Conservation (phyloP, 2,329 filamentous ascomycete genomes). For the Westerdykella sp. region DNA sequence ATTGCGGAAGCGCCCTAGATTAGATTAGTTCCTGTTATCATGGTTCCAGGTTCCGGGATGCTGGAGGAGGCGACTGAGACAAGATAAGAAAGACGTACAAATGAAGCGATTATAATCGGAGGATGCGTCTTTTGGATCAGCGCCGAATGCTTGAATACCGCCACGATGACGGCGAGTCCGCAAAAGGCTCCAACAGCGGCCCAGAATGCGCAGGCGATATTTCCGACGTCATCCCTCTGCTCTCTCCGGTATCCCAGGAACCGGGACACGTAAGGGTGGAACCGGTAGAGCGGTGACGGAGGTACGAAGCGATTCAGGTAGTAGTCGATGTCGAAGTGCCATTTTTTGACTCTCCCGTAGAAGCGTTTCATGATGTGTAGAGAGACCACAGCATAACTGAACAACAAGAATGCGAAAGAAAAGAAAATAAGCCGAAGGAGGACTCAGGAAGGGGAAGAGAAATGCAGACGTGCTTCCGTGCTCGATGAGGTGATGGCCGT, state of each 20-base stretch:
- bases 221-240: conserved; percentile 37
- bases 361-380: background rate
- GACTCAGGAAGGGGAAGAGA: background rate
- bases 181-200: conserved; percentile 41
- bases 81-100: conserved; percentile 24
- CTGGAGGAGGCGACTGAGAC: background rate
- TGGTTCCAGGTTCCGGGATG: background rate
- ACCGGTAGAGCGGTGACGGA: conserved; percentile 53
- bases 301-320: conserved; percentile 67
- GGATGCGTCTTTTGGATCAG: conserved; percentile 36
- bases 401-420: background rate
- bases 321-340: conserved; percentile 68
- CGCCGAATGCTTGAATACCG: conserved; percentile 37
- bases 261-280: conserved; percentile 62
- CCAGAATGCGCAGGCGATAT: conserved; percentile 39
- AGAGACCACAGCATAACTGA: background rate
- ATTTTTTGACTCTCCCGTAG: conserved; percentile 10
- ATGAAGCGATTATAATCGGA: conserved; percentile 41
- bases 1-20: conserved; percentile 44
- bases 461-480: background rate
- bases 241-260: conserved; percentile 51
- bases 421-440: background rate
- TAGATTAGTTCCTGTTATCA: conserved; percentile 2
- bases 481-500: background rate
- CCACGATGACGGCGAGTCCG: conserved; percentile 39